These are phyloP conservation scores for Flaveria floridana DNA, from an alignment of 140 eudicot species.

Conservation along the genomic window DNA sequence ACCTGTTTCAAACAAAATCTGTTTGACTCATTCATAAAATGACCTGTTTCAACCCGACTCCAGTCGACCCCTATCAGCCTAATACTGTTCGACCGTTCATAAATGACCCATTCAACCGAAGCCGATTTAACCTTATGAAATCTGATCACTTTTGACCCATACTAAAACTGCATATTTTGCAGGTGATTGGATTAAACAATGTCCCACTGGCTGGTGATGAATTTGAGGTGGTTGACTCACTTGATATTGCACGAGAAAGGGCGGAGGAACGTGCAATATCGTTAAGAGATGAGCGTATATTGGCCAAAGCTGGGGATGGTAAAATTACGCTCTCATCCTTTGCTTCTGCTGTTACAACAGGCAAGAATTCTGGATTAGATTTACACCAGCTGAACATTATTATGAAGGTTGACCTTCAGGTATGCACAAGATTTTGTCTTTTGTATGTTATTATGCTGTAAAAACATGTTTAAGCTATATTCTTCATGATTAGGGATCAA, in stretches of 20 bases:
- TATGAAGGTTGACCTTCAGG: conserved; percentile 94
- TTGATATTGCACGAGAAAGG: conserved; percentile 73
- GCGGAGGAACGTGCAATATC: conserved; percentile 74
- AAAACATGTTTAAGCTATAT: conserved; percentile 25
- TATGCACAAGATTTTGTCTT: conserved; percentile 21
- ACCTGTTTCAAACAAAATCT: background rate
- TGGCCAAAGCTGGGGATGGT: conserved; percentile 88
- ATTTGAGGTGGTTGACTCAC: conserved; percentile 83
- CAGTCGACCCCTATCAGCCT: background rate
- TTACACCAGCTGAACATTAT: conserved; percentile 80
- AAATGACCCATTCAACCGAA: background rate
- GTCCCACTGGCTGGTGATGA: conserved; percentile 95
- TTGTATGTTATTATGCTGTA: conserved; percentile 15
- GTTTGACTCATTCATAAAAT: background rate
- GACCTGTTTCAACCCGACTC: background rate
- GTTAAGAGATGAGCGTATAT: conserved; percentile 60
- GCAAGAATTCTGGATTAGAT: conserved; percentile 71
- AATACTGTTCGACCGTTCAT: background rate
- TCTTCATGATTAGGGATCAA: conserved; percentile 67
- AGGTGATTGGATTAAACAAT: conserved; percentile 87
- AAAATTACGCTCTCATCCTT: conserved; percentile 80
- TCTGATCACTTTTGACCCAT: background rate
- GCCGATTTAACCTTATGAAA: background rate
- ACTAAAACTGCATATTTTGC: conserved; percentile 22
- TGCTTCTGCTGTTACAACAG: conserved; percentile 80